These are phyloP conservation scores for Eucalyptus cloeziana DNA, from an alignment of 345 rosid genomes.

Conservation along the genomic window DNA sequence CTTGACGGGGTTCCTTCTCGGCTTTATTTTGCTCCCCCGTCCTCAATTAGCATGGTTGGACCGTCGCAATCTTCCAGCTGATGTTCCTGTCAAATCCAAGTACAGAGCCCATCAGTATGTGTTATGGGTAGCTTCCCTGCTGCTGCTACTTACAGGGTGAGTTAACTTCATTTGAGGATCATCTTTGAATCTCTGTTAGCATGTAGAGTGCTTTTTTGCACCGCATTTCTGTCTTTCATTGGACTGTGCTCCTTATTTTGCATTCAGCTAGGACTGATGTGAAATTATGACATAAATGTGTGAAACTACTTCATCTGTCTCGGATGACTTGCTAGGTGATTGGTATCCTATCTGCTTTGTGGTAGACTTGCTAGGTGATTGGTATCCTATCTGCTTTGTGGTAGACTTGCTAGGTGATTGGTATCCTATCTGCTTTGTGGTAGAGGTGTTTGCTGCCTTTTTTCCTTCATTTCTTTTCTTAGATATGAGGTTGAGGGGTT, in stretches of 20 bases:
- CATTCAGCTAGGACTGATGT: neutral
- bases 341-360: neutral
- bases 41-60: conserved; percentile 77
- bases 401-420: neutral
- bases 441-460: neutral
- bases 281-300: neutral
- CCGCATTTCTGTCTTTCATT: neutral
- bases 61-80: conserved; percentile 25
- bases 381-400: neutral
- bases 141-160: conserved; percentile 56
- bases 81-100: conserved; percentile 35
- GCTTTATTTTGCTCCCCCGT: conserved; percentile 72
- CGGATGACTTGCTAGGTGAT: neutral
- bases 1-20: conserved; percentile 73
- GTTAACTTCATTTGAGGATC: neutral
- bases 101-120: conserved; percentile 69
- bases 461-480: neutral
- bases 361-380: no score
- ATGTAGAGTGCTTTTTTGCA: neutral
- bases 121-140: conserved; percentile 38
- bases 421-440: neutral
- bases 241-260: neutral
- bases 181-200: neutral
- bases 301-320: neutral
- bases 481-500: neutral